Base-by-base conservation (phyloP, 1,139 yeast species). In the Suhomyces ambrosiae region DNA sequence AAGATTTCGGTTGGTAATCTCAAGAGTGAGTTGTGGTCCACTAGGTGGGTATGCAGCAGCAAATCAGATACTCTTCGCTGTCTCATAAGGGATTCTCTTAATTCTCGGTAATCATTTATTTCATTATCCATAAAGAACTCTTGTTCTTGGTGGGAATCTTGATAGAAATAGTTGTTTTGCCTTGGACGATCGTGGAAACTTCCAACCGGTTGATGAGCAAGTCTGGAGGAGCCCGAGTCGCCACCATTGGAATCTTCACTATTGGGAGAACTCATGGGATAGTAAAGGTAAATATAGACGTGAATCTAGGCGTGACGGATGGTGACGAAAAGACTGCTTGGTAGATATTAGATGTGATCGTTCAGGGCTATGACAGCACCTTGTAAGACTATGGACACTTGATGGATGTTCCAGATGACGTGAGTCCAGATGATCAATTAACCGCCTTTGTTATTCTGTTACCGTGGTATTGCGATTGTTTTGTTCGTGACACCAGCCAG, bases 1-100 rank as follows among this genome's bases (percentile, higher is more conserved):
- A 90, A 61, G 17, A 90, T 79, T 59, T 90, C 97, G 0, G 94
- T 82, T 0, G 97, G 97, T 35, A 90, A 68, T 41, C 71, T 68
- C 23, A 85, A 63, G 4, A 82, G 79, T 3, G 83, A 65, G 44
- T 65, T 59, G 33, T 48, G 48, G 34, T 53, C 48, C 49, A 46
- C 56, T 12, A 21, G 26, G 15, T 37, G 30, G 11, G 31, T 39
- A 23, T 21, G 42, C 38, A 17, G 51, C 45, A 31, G 44, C 17
- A 36, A 17, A 12, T 36, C 41, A 8, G 58, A 49, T 27, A 47
- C 41, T 32, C 68, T 53, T 30, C 73, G 50, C 35, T 60, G 60
- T 26, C 50, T 48, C 29, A 68, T 58, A 23, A 71, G 58, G 25
- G 71, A 56, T 33, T 64, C 63, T 29, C 61, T 58, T 40, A 71